Base-by-base conservation (phyloP, 495 filamentous ascomycete genomes). In the Poronia punctata region DNA sequence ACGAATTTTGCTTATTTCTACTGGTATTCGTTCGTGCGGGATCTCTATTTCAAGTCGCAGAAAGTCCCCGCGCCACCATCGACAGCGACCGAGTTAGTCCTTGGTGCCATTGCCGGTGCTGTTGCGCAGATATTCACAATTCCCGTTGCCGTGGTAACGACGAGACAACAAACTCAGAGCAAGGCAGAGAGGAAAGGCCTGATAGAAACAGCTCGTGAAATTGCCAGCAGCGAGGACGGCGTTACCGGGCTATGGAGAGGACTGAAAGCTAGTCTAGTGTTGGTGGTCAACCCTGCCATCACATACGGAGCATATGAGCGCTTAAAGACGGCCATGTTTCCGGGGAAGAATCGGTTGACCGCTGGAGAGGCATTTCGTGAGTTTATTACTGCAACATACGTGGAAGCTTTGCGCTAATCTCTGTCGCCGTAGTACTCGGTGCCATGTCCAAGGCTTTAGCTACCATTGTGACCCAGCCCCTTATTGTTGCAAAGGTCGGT, bases 1-100 rank as follows among this genome's bases (percentile, higher is more conserved):
- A 97, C 88, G 41, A 99, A 99, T 59, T 99, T 99, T 57, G 92
- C 92, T 45, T 99, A 99, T 65, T 99, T 99, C 57, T 99, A 97
- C 70, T 99, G 92, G 92, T 97, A 99, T 63, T 89, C 86, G 15
- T 60, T 88, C 12, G 87, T 96, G 10, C 82, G 92, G 29, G 77
- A 75, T 9, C 65, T 95, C 25, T 97, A 96, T 59, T 65, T 88
- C 57, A 75, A 78, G 21, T 83, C 76, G 22, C 72, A 74, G 44
- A 76, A 74, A 45, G 43, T 70, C n/a, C 55, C 74, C 2, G 72
- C 68, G 21, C 66, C 80, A 14, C 89, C 89, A 11, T 78, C 82
- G n/a, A 96, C 92, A 3, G 78, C 84, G 8, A 71, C 82, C 27
- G 92, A 99, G 68, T 72, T 99, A 34, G 75, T 79, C 6, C 75